Evolutionary conservation across 352 stramenopile genomes (phyloP).

Genomic region (Salisapilia sapeloensis): DNA sequence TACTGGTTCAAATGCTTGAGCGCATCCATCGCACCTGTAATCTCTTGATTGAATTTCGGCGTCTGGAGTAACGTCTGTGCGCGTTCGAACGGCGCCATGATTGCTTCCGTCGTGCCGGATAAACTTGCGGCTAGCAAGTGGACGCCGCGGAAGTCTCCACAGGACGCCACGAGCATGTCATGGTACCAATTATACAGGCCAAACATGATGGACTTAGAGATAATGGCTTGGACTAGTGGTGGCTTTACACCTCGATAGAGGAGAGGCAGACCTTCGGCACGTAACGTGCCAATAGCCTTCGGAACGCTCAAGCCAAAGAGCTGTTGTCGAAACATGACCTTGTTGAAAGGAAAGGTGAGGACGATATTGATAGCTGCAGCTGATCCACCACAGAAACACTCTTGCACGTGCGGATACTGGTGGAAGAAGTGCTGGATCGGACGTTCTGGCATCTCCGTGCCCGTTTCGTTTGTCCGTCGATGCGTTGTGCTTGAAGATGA

Average conservation of each 20-base stretch:
- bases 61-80: slow-evolving; percentile 78
- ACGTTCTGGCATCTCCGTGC: no score
- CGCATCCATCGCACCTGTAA: slow-evolving; percentile 54
- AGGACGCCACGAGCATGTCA: slow-evolving; percentile 21
- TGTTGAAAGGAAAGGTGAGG: slow-evolving; percentile 77
- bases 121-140: slow-evolving; percentile 42
- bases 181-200: slow-evolving; percentile 81
- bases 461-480: no score
- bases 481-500: no score
- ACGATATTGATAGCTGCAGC: slow-evolving; percentile 79
- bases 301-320: slow-evolving; percentile 56
- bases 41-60: slow-evolving; percentile 71
- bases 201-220: slow-evolving; percentile 85
- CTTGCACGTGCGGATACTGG: slow-evolving; percentile 43
- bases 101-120: slow-evolving; percentile 64
- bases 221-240: slow-evolving; percentile 63
- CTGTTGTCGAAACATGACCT: slow-evolving; percentile 85
- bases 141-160: slow-evolving; percentile 20
- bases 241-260: slow-evolving; percentile 76
- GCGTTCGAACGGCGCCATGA: slow-evolving; percentile 76
- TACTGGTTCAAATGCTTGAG: slow-evolving; percentile 69
- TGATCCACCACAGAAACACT: slow-evolving; percentile 67
- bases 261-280: slow-evolving; percentile 33
- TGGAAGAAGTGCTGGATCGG: slow-evolving; percentile 35
- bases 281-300: slow-evolving; percentile 55